Evolutionary conservation across 1,284 basidiomycete genomes (phyloP), one percentile per base, ranked within the genome.

Genomic region (Coniferiporia sulphurascens): DNA sequence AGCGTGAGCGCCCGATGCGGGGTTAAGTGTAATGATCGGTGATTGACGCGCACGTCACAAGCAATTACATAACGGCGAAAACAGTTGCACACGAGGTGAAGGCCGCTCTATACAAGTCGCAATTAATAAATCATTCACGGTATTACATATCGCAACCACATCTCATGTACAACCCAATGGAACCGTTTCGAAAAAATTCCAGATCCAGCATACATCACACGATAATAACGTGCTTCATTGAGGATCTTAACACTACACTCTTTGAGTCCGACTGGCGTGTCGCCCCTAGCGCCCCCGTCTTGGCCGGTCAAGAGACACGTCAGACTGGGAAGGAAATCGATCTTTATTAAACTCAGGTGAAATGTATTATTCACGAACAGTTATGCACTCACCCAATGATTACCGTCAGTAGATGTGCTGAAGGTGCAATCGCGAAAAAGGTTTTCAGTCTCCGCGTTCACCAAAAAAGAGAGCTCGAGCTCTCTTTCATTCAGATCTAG

Each of bases 91-190:
- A n/a, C n/a, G n/a, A n/a, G n/a, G n/a, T n/a, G n/a, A n/a, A n/a
- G n/a, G n/a, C n/a, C n/a, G 36, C 6, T 38, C 36, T 38, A 38
- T 38, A 38, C 13, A 38, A 38, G 36, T 12, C 15, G 15, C 15
- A 41, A 10, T 41, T 41, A 41, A 12, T 41, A 8, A 41, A 15
- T 8, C 27, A 41, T 19, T 34, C 15, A 21, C n/a, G 10, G 15
- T 27, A 21, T 45, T 27, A 41, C 9, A 36, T 36, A 58, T 59
- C 74, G 71, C 56, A 77, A 61, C 78, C 77, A 83, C 12, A 81
- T 66, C 63, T 80, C 82, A 60, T 76, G 69, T 51, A 84, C 64
- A 56, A 65, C 67, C 80, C 81, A 83, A n/a, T 65, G 65, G 45
- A 68, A 65, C 51, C 35, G 66, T 56, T 53, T 70, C 64, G 52